Evolutionary conservation across 805 yeast genomes (phyloP), one percentile per base, ranked within the genome.

Genomic region (Barnettozyma populi): DNA sequence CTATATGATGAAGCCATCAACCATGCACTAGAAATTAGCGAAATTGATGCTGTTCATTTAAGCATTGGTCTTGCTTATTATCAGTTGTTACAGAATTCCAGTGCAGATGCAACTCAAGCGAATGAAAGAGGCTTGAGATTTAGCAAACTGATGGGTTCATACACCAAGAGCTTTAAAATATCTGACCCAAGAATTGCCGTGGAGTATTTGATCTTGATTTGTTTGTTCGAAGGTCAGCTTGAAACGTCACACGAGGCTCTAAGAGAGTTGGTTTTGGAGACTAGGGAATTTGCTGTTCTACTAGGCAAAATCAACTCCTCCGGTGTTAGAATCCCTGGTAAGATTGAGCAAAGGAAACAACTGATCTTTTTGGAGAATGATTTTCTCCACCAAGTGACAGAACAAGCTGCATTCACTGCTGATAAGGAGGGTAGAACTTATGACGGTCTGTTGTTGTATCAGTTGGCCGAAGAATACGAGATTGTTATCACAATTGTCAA

Each of bases 121-220:
- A 61, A 40, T 8, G 43, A 47, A 54, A 70, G 53, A 62, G 55
- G 57, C 1, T 60, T 66, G 56, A 74, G 74, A 51, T 78, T 82
- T 63, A 81, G 86, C 18, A 73, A 86, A 48, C 64, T 89, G 45
- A 57, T 94, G 43, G 95, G 95, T 1, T 79, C 82, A 19, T 92
- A 88, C 66, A 86, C 94, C 10, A 76, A 90, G 52, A 79, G 83
- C 16, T 92, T 94, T 72, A 83, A 90, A 57, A 78, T 79, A 49
- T 79, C 92, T 36, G 95, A 90, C 67, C 95, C 98, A 21, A 79
- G 83, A 57, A 87, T 85, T 48, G 97, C 97, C 0, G 86, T 87
- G n/a, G 96, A 92, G 63, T 94, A 94, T 61, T 67, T 92, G 45
- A 74, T 86, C 23, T 70, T 86, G 55, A 81, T 90, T 24, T 82